phyloP scores from a whole-genome alignment of 2,329 filamentous ascomycete genomes.

The Fusarium brachygibbosum region DNA sequence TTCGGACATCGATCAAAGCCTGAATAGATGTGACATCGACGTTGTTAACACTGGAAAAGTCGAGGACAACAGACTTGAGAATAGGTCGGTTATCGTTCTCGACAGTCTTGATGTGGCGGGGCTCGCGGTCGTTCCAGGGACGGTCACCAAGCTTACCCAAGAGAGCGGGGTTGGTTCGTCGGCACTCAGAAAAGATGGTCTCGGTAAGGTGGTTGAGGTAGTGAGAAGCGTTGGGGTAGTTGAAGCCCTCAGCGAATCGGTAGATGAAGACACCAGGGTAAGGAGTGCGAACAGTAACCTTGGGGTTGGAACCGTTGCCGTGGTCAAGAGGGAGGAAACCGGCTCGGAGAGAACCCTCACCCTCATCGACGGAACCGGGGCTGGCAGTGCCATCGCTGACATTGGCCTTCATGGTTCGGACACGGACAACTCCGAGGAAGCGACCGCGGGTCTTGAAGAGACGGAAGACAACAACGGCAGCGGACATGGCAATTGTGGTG shows the following conservation, averaged over 20 bases:
- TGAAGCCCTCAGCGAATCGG: conserved; percentile 68
- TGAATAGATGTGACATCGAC: conserved; percentile 70
- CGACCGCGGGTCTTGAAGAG: conserved; percentile 82
- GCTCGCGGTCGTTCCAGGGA: conserved; percentile 69
- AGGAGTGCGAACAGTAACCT: conserved; percentile 60
- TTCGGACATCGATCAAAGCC: conserved; percentile 66
- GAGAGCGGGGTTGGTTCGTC: conserved; percentile 59
- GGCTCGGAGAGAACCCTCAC: conserved; percentile 56
- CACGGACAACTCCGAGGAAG: conserved; percentile 82
- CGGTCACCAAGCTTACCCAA: conserved; percentile 66
- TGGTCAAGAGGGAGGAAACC: conserved; percentile 64
- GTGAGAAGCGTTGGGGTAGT: conserved; percentile 67
- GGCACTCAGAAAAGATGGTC: conserved; percentile 61
- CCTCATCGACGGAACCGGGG: conserved; percentile 60
- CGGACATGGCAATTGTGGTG: conserved; percentile 78
- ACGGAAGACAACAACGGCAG: conserved; percentile 80
- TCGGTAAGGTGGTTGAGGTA: conserved; percentile 65
- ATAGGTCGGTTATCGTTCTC: conserved; percentile 60
- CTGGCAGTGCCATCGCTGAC: conserved; percentile 66
- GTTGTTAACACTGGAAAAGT: conserved; percentile 68
- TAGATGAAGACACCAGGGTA: conserved; percentile 69
- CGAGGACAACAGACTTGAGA: conserved; percentile 68
- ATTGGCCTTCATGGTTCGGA: conserved; percentile 87
- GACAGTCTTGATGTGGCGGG: conserved; percentile 52
- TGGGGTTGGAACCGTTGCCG: conserved; percentile 65